Conservation (phyloP, 768 basidiomycete genomes). For the Naganishia friedmannii region DNA sequence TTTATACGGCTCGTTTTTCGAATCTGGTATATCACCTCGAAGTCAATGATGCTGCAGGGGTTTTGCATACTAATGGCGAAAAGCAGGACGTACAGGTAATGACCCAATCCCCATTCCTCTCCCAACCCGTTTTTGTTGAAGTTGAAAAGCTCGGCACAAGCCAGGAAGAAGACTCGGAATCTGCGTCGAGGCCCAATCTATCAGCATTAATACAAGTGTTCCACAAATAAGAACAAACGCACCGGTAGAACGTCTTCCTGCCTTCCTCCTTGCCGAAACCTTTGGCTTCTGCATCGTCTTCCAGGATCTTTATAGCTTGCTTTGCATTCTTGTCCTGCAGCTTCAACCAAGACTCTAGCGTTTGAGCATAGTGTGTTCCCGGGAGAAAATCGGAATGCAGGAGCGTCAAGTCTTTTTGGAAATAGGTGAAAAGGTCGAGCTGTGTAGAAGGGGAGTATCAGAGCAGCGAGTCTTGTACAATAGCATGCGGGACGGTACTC, state of each 20-base stretch:
- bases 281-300: conserved; percentile 57
- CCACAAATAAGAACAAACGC: background rate
- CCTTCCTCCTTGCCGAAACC: conserved; percentile 59
- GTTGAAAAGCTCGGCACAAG: conserved; percentile 66
- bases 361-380: conserved; percentile 65
- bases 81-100: conserved; percentile 34
- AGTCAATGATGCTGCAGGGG: background rate
- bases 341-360: conserved; percentile 66
- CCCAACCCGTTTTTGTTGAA: conserved; percentile 58
- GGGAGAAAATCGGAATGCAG: conserved; percentile 63
- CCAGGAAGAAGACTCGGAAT: conserved; percentile 70
- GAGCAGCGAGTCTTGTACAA: background rate
- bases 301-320: conserved; percentile 58
- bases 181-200: conserved; percentile 43
- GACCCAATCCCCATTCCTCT: conserved; percentile 59
- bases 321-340: conserved; percentile 60
- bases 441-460: conserved; percentile 48
- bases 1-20: conserved; percentile 3
- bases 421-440: conserved; percentile 56
- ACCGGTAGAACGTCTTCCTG: conserved; percentile 63
- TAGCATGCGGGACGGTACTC: background rate
- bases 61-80: background rate
- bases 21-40: background rate
- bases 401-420: conserved; percentile 64
- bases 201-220: background rate